Evolutionary conservation across 2,329 filamentous ascomycete species (phyloP).

Genomic region (Talaromyces sp.): DNA sequence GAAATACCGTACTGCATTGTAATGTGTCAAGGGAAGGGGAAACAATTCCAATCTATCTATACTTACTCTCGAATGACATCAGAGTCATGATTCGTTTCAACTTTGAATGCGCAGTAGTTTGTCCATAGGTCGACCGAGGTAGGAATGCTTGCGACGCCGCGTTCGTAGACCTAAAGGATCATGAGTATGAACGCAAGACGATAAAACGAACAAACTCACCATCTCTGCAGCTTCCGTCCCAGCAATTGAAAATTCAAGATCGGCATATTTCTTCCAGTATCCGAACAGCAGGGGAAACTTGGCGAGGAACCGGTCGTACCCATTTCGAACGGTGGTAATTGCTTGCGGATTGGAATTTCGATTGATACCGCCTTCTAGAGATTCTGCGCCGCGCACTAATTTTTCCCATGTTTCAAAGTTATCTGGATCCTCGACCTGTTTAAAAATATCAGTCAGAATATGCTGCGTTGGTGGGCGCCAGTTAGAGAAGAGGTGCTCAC

Average conservation of each 20-base stretch:
- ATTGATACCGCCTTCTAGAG: constrained; percentile 87
- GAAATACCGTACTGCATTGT: constrained; percentile 37
- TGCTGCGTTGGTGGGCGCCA: not conserved
- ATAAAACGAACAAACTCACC: constrained; percentile 52
- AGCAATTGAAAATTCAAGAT: constrained; percentile 93
- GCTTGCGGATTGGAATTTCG: constrained; percentile 95
- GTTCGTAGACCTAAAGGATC: constrained; percentile 75
- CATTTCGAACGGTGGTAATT: constrained; percentile 78
- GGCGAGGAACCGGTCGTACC: constrained; percentile 87
- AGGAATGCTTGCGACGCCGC: constrained; percentile 86
- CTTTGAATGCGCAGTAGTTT: constrained; percentile 96
- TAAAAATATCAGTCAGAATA: not conserved
- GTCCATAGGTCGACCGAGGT: constrained; percentile 96
- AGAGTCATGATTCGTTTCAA: constrained; percentile 91
- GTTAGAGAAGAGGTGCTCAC: constrained; percentile 51
- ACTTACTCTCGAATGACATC: constrained; percentile 99
- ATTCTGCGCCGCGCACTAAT: constrained; percentile 76
- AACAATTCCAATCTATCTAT: constrained; percentile 48
- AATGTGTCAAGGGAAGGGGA: constrained; percentile 59
- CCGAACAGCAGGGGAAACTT: constrained; percentile 96
- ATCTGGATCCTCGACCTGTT: constrained; percentile 67
- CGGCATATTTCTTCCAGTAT: constrained; percentile 99
- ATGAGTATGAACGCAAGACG: not conserved
- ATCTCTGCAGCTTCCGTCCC: constrained; percentile 96
- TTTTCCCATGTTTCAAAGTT: constrained; percentile 96